Conservation (phyloP, 177 flowering plant genomes). For the Vitis hybrid region DNA sequence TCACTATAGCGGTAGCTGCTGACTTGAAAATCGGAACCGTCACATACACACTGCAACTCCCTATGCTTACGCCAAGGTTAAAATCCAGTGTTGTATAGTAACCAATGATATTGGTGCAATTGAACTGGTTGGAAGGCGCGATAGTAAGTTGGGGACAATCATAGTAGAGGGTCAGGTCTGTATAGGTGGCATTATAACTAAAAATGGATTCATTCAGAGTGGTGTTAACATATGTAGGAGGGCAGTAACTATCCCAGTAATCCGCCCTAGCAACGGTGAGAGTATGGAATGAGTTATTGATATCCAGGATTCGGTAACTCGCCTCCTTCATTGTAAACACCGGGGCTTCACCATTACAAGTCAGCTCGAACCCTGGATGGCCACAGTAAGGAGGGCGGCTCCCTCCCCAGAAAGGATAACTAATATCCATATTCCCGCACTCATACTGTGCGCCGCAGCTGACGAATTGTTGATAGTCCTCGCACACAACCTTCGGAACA, state of each 20-base stretch:
- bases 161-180: conserved; percentile 28
- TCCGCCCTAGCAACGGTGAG: conserved; percentile 24
- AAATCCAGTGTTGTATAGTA: neutral
- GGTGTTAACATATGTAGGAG: neutral
- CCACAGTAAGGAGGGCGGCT: conserved; percentile 39
- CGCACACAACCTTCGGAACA: no score
- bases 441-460: no score
- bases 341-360: conserved; percentile 13
- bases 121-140: conserved; percentile 2
- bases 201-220: conserved; percentile 10
- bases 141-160: conserved; percentile 12
- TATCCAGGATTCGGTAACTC: conserved; percentile 6
- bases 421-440: no score
- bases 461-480: no score
- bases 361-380: conserved; percentile 34
- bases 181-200: neutral
- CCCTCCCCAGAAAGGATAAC: no score
- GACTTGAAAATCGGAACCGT: conserved; percentile 7
- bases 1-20: neutral
- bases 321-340: conserved; percentile 2
- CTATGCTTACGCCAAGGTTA: neutral
- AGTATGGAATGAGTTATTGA: neutral
- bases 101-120: neutral
- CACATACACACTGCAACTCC: conserved; percentile 11
- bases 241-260: conserved; percentile 16